Conservation (phyloP, 2,329 filamentous ascomycete species). For the Pseudocercospora fijiensis region DNA sequence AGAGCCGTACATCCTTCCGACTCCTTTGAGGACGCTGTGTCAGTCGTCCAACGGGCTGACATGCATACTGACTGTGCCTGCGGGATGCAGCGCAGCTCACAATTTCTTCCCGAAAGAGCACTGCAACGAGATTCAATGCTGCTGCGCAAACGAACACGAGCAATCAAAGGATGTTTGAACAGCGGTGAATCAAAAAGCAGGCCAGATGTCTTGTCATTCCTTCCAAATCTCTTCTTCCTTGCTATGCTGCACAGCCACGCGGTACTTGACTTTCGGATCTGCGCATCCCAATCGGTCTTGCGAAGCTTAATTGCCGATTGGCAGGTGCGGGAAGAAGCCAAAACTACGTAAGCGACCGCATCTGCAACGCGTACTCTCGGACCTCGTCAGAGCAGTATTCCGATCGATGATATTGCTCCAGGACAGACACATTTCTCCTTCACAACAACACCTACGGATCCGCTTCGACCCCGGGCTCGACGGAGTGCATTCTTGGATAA, state of each 20-base stretch:
- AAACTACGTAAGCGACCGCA: background rate
- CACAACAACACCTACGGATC: background rate
- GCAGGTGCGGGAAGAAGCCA: background rate
- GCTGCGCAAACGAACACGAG: background rate
- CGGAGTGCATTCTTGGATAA: no score
- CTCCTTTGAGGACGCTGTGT: background rate
- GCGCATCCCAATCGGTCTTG: background rate
- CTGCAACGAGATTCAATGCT: background rate
- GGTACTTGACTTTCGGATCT: background rate
- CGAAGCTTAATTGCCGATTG: background rate
- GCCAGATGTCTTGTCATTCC: background rate
- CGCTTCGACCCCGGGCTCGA: background rate
- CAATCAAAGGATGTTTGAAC: background rate
- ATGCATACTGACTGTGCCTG: background rate
- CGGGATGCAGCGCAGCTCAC: constrained; percentile 1
- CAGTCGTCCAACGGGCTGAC: background rate
- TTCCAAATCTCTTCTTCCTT: background rate
- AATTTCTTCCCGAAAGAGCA: background rate
- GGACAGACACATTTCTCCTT: background rate
- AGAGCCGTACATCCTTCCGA: constrained; percentile 4
- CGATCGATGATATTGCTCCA: background rate
- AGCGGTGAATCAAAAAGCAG: background rate
- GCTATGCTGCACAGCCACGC: no score
- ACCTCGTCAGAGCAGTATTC: background rate
- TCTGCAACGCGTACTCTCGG: background rate